Conservation (phyloP, 1,284 basidiomycete species). For the Jaminaea rosea region DNA sequence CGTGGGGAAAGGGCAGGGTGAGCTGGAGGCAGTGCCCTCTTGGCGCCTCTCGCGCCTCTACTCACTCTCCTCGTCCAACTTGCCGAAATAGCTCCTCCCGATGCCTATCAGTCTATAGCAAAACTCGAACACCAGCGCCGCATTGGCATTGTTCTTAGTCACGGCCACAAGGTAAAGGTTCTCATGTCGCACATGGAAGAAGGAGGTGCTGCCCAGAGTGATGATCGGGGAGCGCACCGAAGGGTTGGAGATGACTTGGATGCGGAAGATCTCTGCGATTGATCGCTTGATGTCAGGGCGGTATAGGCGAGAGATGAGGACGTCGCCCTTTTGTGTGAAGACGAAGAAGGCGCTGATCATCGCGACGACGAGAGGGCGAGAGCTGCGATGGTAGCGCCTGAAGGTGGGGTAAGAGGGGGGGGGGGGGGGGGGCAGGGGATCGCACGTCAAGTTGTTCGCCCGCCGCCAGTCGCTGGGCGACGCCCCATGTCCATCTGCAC, state of each 20-base stretch:
- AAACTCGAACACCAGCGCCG: constrained; percentile 94
- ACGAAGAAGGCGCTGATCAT: constrained; percentile 78
- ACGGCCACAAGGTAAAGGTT: constrained; percentile 90
- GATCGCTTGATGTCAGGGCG: constrained; percentile 37
- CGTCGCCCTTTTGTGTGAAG: constrained; percentile 93
- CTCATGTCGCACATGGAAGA: constrained; percentile 91
- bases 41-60: too few species aligned
- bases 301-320: constrained; percentile 43
- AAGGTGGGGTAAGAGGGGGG: too few species aligned
- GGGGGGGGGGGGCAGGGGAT: too few species aligned
- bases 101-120: constrained; percentile 92
- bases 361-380: constrained; percentile 1
- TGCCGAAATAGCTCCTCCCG: constrained; percentile 88
- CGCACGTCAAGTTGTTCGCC: too few species aligned
- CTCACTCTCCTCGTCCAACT: constrained; percentile 85
- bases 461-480: too few species aligned
- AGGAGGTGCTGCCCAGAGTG: constrained; percentile 90
- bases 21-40: too few species aligned
- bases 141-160: constrained; percentile 96
- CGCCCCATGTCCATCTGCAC: background rate
- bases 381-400: too few species aligned
- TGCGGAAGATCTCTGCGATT: constrained; percentile 44
- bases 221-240: constrained; percentile 94
- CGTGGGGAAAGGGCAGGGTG: too few species aligned
- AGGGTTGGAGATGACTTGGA: constrained; percentile 94